Evolutionary conservation across 768 basidiomycete species (phyloP), one percentile per base, ranked within the genome.

Genomic region (Xanthoconium stramineum): DNA sequence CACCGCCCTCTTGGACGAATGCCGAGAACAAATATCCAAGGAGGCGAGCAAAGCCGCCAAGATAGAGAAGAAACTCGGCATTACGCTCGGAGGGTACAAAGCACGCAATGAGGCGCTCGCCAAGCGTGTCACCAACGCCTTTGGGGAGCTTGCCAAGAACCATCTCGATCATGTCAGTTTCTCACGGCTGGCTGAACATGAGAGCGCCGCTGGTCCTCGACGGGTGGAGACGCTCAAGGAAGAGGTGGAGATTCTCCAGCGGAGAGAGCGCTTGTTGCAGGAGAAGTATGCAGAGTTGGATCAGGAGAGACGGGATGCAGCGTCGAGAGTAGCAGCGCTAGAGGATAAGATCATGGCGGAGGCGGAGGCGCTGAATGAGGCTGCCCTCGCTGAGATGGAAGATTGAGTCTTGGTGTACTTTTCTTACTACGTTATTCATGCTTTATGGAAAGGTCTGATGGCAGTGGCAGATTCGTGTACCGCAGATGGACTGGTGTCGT

Each of bases 1-100:
- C 64, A 67, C 76, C 0, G 69, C 78, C 7, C 72, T 89, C 37
- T 76, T 96, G 53, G 78, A 82, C 8, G 78, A 83, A 49, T 78
- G 78, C 52, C 83, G 86, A 29, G 86, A 86, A 15, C 70, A 74
- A 48, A 93, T 99, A 86, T 74, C 84, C 35, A 84, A 83, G 66
- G 90, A 95, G 66, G 89, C 91, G 0, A 81, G 78, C 52, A 92
- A 89, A 68, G 88, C 90, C 0, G 71, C 81, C 20, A 98, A 97
- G 76, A 68, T 79, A 6, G 96, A 98, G 78, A 97, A 94, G 82
- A 96, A 94, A 71, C 82, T 98, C 11, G 81, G 78, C 10, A 83
- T 94, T 55, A 82, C 83, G 14, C 82, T 98, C 3, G 94, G 94
- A n/a, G 97, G 97, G 10, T 98, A 98, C 70, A 83, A 91, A 67